phyloP scores from a whole-genome alignment of 768 basidiomycete genomes.

The Pulveroboletus sp. region DNA sequence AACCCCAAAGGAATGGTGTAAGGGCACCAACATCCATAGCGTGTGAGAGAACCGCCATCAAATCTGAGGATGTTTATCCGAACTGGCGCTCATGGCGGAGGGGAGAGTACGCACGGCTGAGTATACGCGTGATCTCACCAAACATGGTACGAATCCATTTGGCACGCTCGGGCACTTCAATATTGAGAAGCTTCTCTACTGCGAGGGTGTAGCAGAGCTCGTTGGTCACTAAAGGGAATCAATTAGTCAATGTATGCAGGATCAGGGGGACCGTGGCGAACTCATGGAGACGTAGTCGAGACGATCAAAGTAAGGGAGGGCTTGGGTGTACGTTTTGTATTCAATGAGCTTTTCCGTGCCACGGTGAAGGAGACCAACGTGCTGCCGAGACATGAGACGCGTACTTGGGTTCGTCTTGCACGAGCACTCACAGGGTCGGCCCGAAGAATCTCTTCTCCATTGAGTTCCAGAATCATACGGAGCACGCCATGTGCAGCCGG shows the following conservation, averaged over 20 bases:
- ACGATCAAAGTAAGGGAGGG: constrained; percentile 97
- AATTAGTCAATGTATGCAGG: constrained; percentile 1
- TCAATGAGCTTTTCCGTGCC: constrained; percentile 99
- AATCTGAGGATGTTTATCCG: constrained; percentile 44
- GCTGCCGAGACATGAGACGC: constrained; percentile 40
- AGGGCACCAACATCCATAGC: constrained; percentile 97
- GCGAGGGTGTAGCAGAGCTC: constrained; percentile 96
- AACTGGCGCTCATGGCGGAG: background rate
- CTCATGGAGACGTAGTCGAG: constrained; percentile 99
- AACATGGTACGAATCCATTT: constrained; percentile 98
- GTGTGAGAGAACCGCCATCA: constrained; percentile 96
- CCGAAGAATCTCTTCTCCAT: constrained; percentile 91
- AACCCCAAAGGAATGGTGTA: constrained; percentile 99
- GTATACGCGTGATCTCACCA: constrained; percentile 92
- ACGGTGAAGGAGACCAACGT: constrained; percentile 93
- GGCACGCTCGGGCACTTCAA: constrained; percentile 93
- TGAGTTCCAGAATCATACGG: constrained; percentile 94
- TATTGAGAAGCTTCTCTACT: constrained; percentile 96
- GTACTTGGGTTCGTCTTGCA: background rate
- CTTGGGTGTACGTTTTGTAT: constrained; percentile 97
- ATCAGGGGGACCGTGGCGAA: constrained; percentile 36
- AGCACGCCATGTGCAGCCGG: constrained; percentile 98
- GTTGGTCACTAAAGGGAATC: constrained; percentile 80
- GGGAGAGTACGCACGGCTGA: constrained; percentile 67
- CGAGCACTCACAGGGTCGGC: constrained; percentile 64